Evolutionary conservation across 2,329 filamentous ascomycete species (phyloP).

Genomic region (Leptographium procerum): DNA sequence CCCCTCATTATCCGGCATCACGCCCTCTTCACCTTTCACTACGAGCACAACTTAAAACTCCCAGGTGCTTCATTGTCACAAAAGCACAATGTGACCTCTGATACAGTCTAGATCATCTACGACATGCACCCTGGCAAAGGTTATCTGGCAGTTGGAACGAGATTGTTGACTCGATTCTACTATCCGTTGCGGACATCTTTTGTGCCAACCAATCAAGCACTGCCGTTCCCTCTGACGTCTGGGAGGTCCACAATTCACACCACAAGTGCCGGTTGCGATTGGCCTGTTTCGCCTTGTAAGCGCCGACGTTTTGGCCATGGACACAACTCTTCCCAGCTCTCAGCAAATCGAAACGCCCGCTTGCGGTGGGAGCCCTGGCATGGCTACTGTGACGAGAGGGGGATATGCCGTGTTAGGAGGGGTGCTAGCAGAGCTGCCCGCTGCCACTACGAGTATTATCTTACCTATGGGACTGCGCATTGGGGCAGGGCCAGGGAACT

Average conservation of each 20-base stretch:
- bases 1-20: background rate
- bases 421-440: background rate
- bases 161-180: too few species aligned
- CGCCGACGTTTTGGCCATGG: background rate
- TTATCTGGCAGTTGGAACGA: too few species aligned
- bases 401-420: background rate
- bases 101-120: too few species aligned
- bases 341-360: background rate
- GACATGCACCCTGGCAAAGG: too few species aligned
- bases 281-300: slow-evolving; percentile 3
- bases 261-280: slow-evolving; percentile 1
- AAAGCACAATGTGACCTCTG: too few species aligned
- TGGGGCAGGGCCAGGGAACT: background rate
- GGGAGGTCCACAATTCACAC: background rate
- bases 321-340: background rate
- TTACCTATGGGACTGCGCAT: too few species aligned
- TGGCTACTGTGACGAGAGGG: background rate
- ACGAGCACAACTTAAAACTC: too few species aligned
- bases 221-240: background rate
- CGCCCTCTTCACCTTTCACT: too few species aligned
- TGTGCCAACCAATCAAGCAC: background rate
- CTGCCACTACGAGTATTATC: too few species aligned
- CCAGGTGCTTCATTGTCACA: too few species aligned
- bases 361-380: background rate
- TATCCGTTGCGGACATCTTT: background rate